A percentile compares a stretch with the other conserved stretches of the same genome.
phyloP scores from a whole-genome alignment of 208 protist species.

The Tritrichomonas foetus region DNA sequence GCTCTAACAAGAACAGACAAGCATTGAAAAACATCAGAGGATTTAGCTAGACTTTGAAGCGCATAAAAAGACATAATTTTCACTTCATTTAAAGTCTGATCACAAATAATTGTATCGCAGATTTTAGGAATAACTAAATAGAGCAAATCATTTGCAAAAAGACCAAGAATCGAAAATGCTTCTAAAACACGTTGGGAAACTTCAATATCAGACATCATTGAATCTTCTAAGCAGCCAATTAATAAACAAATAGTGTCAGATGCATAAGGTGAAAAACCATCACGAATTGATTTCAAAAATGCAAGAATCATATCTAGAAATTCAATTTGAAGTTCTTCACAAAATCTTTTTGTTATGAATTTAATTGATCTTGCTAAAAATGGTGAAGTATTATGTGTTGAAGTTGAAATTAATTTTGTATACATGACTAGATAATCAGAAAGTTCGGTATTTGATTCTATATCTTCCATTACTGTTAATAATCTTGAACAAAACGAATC shows the following conservation, averaged over 20 bases:
- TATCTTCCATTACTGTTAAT: neutral
- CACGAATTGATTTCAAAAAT: neutral
- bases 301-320: neutral
- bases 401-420: neutral
- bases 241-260: conserved; percentile 22
- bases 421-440: neutral
- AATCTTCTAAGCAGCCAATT: neutral
- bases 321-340: neutral
- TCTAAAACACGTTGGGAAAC: neutral
- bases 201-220: neutral
- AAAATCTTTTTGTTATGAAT: neutral
- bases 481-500: neutral
- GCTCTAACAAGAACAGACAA: neutral
- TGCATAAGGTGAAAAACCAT: neutral
- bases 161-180: neutral
- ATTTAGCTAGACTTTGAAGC: neutral
- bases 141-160: neutral
- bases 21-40: neutral
- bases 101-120: conserved; percentile 11
- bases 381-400: neutral
- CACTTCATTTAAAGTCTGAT: neutral
- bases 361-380: neutral
- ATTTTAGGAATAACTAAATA: neutral
- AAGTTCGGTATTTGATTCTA: neutral
- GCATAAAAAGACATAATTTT: neutral